A percentile compares a stretch with the other conserved stretches of the same genome.
Conservation (phyloP, 768 basidiomycete species). For the Lactifluus rugatus region DNA sequence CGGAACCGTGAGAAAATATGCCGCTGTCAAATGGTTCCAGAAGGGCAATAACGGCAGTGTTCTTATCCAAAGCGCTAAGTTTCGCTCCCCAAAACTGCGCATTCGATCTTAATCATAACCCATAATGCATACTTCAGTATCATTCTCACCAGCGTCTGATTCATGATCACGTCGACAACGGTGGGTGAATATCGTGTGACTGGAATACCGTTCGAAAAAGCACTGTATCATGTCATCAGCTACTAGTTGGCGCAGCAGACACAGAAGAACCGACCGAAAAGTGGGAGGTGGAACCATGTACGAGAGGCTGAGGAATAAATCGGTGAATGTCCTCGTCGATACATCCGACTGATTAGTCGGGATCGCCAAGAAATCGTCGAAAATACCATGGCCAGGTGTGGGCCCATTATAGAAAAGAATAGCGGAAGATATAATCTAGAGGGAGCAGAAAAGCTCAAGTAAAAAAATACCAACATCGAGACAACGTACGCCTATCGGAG, state of each 20-base stretch:
- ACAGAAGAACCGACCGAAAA: background rate
- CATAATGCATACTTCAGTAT: background rate
- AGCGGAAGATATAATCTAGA: background rate
- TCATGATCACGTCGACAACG: background rate
- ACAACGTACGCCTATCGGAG: background rate
- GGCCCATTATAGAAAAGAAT: slow-evolving; percentile 17
- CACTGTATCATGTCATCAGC: background rate
- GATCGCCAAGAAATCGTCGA: slow-evolving; percentile 17
- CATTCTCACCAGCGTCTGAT: background rate
- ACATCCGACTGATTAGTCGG: background rate
- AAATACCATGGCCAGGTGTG: slow-evolving; percentile 12
- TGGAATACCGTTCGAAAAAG: background rate
- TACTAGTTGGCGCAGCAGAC: background rate
- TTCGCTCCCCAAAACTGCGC: slow-evolving; percentile 1
- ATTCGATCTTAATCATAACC: background rate
- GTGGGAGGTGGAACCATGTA: background rate
- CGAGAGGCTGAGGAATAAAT: background rate
- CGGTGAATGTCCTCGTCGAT: background rate
- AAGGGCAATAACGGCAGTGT: background rate
- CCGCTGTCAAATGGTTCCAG: slow-evolving; percentile 2
- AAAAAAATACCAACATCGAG: background rate
- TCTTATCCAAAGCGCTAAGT: background rate
- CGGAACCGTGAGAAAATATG: slow-evolving; percentile 9
- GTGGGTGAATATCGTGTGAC: background rate
- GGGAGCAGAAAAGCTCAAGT: background rate